phyloP scores from a whole-genome alignment of 2,329 filamentous ascomycete species.

The Exophiala sp. region DNA sequence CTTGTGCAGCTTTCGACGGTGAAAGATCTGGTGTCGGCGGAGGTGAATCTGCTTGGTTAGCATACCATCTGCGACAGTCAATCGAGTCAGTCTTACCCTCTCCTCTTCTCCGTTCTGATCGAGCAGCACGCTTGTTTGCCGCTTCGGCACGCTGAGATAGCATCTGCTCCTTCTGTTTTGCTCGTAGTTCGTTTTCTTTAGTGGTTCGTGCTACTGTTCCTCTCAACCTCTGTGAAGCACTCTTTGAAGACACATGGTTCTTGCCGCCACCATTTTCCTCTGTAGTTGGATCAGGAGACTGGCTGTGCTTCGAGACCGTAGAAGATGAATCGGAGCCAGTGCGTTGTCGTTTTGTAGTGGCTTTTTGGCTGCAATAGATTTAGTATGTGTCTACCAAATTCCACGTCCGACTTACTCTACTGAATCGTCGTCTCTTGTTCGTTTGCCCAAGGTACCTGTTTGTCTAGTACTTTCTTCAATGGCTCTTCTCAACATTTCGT shows the following conservation, averaged over 20 bases:
- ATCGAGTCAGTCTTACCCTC: constrained; percentile 59
- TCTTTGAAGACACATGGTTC: background rate
- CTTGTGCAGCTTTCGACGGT: constrained; percentile 41
- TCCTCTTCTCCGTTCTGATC: constrained; percentile 73
- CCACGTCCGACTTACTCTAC: constrained; percentile 70
- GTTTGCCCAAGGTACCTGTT: constrained; percentile 66
- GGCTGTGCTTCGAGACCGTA: constrained; percentile 51
- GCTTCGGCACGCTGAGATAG: constrained; percentile 65
- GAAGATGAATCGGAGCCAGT: constrained; percentile 73
- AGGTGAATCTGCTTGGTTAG: constrained; percentile 59
- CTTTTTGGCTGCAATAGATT: constrained; percentile 57
- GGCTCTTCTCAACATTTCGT: constrained; percentile 79
- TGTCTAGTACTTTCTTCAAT: constrained; percentile 84
- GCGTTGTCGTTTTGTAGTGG: constrained; percentile 74
- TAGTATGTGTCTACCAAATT: constrained; percentile 1
- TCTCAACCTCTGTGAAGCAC: constrained; percentile 49
- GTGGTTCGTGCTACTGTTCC: constrained; percentile 53
- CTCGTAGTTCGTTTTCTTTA: constrained; percentile 47
- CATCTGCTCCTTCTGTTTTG: constrained; percentile 65
- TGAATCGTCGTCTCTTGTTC: constrained; percentile 85
- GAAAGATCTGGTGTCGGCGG: constrained; percentile 62
- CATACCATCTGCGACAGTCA: background rate
- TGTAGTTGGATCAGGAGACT: constrained; percentile 47
- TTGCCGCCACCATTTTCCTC: constrained; percentile 51
- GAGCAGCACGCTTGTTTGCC: constrained; percentile 74